Evolutionary conservation across 305 asterid genomes (phyloP).

Genomic region (Plantago lanceolata): DNA sequence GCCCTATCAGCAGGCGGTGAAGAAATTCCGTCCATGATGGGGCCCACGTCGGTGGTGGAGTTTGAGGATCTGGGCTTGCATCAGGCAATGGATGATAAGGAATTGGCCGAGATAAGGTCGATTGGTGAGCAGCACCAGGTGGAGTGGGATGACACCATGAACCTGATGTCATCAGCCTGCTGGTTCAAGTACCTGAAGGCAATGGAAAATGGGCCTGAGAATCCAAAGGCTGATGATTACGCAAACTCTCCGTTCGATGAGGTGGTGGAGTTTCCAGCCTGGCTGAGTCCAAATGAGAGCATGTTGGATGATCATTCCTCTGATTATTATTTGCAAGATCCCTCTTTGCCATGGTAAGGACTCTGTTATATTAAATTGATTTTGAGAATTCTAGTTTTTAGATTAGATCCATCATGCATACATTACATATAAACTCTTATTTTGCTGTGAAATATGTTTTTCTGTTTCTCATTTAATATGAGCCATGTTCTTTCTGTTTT

Average conservation of each 20-base stretch:
- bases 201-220: conserved; percentile 40
- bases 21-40: conserved; percentile 40
- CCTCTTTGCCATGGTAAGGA: conserved; percentile 17
- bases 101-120: conserved; percentile 87
- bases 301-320: conserved; percentile 15
- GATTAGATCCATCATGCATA: neutral
- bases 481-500: conserved; percentile 18
- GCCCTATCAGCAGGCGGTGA: conserved; percentile 38
- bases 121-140: conserved; percentile 84
- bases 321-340: conserved; percentile 18
- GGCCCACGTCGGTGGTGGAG: conserved; percentile 33
- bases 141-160: conserved; percentile 92
- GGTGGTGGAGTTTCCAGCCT: conserved; percentile 15
- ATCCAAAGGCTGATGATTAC: conserved; percentile 30
- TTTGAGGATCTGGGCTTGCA: conserved; percentile 52
- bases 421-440: neutral
- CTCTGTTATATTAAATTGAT: neutral
- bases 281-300: conserved; percentile 19
- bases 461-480: conserved; percentile 22
- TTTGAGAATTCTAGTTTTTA: neutral
- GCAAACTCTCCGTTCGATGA: conserved; percentile 41
- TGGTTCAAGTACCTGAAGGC: conserved; percentile 80
- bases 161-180: conserved; percentile 78
- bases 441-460: conserved; percentile 21
- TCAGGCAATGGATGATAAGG: conserved; percentile 73